A percentile compares a stretch with the other conserved stretches of the same genome.
Evolutionary conservation across 1,284 basidiomycete species (phyloP).

Genomic region (Pholiota adiposa): DNA sequence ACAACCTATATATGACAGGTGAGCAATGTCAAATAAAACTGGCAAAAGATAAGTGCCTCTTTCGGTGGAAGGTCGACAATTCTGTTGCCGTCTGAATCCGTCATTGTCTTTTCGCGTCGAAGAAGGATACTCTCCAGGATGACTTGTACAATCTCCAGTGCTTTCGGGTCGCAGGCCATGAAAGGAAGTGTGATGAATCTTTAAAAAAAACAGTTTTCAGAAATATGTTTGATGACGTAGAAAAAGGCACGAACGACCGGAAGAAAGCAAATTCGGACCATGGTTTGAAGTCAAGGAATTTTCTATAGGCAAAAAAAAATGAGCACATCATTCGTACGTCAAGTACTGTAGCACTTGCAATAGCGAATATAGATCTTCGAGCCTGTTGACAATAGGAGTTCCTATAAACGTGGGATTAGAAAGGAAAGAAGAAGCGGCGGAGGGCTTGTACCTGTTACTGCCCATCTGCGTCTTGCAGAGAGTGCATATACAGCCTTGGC

Average conservation of each 20-base stretch:
- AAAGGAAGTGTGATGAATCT: constrained; percentile 92
- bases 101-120: constrained; percentile 95
- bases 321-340: not conserved
- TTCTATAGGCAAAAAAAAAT: constrained; percentile 49
- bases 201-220: constrained; percentile 8
- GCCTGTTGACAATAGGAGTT: constrained; percentile 94
- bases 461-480: constrained; percentile 84
- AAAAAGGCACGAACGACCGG: constrained; percentile 61
- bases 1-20: constrained; percentile 45
- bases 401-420: constrained; percentile 45
- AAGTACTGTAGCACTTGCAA: constrained; percentile 52
- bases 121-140: constrained; percentile 89
- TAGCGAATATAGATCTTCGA: constrained; percentile 92
- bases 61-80: constrained; percentile 93
- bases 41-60: constrained; percentile 49
- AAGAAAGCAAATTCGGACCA: constrained; percentile 93
- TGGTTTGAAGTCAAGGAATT: constrained; percentile 89
- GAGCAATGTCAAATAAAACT: not conserved
- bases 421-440: not conserved
- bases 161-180: constrained; percentile 85
- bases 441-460: constrained; percentile 70
- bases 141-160: constrained; percentile 91
- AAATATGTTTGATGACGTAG: not conserved
- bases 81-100: constrained; percentile 83
- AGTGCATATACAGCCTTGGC: constrained; percentile 92